Evolutionary conservation across 2,329 filamentous ascomycete species (phyloP).

Genomic region (Neonectria neomacrospora): DNA sequence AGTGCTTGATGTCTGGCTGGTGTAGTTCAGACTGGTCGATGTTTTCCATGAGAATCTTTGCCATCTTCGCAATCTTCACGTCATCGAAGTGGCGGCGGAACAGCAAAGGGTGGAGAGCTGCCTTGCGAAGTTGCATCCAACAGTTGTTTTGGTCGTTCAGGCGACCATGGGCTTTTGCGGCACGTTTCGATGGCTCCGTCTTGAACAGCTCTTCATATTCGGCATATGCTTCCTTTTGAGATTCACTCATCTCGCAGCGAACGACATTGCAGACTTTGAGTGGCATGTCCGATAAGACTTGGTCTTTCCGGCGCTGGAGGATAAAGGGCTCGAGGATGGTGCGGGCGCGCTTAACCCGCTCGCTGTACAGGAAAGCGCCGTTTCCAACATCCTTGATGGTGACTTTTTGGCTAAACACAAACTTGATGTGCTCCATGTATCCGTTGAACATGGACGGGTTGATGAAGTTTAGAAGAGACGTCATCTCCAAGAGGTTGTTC

Average conservation of each 20-base stretch:
- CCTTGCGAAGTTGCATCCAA: slow-evolving; percentile 92
- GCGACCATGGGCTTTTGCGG: slow-evolving; percentile 59
- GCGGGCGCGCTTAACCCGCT: slow-evolving; percentile 86
- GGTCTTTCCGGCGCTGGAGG: slow-evolving; percentile 89
- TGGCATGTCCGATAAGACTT: slow-evolving; percentile 87
- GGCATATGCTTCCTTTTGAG: slow-evolving; percentile 80
- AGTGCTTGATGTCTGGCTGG: slow-evolving; percentile 62
- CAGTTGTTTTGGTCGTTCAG: slow-evolving; percentile 72
- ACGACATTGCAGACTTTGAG: slow-evolving; percentile 81
- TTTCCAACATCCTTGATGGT: slow-evolving; percentile 83
- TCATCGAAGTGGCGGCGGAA: slow-evolving; percentile 86
- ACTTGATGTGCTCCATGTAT: slow-evolving; percentile 81
- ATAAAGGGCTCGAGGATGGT: slow-evolving; percentile 97
- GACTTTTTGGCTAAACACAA: slow-evolving; percentile 92
- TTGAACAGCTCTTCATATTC: slow-evolving; percentile 72
- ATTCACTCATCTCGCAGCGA: slow-evolving; percentile 80
- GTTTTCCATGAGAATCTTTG: slow-evolving; percentile 77
- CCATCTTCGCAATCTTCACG: slow-evolving; percentile 79
- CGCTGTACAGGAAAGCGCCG: slow-evolving; percentile 84
- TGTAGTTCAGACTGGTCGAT: slow-evolving; percentile 66
- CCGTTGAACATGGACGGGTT: slow-evolving; percentile 85
- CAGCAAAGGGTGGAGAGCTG: slow-evolving; percentile 89
- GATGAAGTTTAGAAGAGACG: slow-evolving; percentile 92
- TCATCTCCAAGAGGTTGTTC: slow-evolving; percentile 93
- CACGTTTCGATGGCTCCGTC: slow-evolving; percentile 65